These are phyloP conservation scores for Aspergillus chevalieri DNA, from an alignment of 2,329 filamentous ascomycete genomes.

Conservation along the genomic window DNA sequence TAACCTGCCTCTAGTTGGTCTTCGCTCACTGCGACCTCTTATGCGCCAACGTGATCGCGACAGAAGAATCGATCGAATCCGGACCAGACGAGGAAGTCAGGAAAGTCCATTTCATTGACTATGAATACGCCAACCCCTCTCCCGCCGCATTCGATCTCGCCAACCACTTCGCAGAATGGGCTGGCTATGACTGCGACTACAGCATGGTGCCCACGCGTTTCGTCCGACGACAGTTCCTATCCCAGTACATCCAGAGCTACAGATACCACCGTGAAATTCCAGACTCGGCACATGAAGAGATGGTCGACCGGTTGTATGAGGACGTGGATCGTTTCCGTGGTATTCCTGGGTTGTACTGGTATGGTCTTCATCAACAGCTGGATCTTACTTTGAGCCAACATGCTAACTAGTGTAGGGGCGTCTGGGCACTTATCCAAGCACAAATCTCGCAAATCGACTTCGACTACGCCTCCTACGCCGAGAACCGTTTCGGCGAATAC, in stretches of 20 bases:
- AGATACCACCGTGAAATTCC: slow-evolving; percentile 43
- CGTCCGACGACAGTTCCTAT: slow-evolving; percentile 73
- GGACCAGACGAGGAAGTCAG: slow-evolving; percentile 36
- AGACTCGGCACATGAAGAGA: slow-evolving; percentile 48
- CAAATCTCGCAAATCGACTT: slow-evolving; percentile 94
- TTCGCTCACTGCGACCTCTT: slow-evolving; percentile 95
- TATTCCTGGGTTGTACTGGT: slow-evolving; percentile 77
- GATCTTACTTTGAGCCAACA: background rate
- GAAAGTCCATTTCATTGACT: slow-evolving; percentile 84
- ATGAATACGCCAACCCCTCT: slow-evolving; percentile 93
- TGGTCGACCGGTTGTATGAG: slow-evolving; percentile 62
- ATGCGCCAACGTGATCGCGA: slow-evolving; percentile 84
- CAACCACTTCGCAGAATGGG: slow-evolving; percentile 99
- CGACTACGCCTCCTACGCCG: slow-evolving; percentile 88
- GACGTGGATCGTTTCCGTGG: slow-evolving; percentile 87
- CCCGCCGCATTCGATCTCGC: slow-evolving; percentile 93
- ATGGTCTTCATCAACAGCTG: background rate
- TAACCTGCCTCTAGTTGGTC: slow-evolving; percentile 55
- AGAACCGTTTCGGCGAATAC: slow-evolving; percentile 80
- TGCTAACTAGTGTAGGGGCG: slow-evolving; percentile 61
- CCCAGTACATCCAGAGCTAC: slow-evolving; percentile 75
- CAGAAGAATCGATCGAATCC: slow-evolving; percentile 21
- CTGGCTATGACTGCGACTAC: slow-evolving; percentile 92
- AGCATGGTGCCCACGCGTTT: slow-evolving; percentile 69
- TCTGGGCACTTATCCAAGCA: slow-evolving; percentile 93